Conservation (phyloP, 2,329 filamentous ascomycete species). For the Exophiala calicioides region DNA sequence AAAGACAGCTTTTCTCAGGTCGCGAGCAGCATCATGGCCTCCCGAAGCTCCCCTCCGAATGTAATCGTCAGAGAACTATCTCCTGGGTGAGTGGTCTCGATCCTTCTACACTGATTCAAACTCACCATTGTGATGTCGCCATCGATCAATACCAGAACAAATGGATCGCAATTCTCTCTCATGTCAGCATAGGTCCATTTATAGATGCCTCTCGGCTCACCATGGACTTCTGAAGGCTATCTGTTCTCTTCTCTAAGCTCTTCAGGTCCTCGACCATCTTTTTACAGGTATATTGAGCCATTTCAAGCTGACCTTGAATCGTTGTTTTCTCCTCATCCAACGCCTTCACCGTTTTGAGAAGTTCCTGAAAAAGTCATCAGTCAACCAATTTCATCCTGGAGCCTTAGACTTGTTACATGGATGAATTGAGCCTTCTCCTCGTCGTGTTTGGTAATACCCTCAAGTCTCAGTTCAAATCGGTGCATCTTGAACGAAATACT, state of each 20-base stretch:
- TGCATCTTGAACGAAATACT: conserved; percentile 3
- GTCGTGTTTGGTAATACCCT: conserved; percentile 1
- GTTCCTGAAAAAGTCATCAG: conserved; percentile 1
- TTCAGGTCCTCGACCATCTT: conserved; percentile 11
- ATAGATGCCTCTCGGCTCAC: neutral
- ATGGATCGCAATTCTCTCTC: conserved; percentile 18
- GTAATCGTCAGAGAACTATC: conserved; percentile 27
- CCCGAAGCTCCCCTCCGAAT: conserved; percentile 15
- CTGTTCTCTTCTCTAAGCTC: neutral
- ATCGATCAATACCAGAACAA: conserved; percentile 33
- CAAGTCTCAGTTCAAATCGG: neutral
- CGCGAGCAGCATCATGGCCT: conserved; percentile 18
- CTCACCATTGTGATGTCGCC: conserved; percentile 39
- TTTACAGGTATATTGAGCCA: conserved; percentile 8
- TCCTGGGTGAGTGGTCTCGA: conserved; percentile 18
- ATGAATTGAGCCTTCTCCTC: conserved; percentile 10
- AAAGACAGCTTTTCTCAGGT: conserved; percentile 16
- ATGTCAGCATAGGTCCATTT: conserved; percentile 1
- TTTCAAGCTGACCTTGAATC: conserved; percentile 8
- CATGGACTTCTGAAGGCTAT: conserved; percentile 6
- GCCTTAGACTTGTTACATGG: neutral
- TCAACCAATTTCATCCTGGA: neutral
- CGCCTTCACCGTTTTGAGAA: neutral
- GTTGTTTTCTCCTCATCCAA: conserved; percentile 7
- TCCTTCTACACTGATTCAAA: conserved; percentile 5